Evolutionary conservation across 805 yeast species (phyloP).

Genomic region (Ogataea allantospora): DNA sequence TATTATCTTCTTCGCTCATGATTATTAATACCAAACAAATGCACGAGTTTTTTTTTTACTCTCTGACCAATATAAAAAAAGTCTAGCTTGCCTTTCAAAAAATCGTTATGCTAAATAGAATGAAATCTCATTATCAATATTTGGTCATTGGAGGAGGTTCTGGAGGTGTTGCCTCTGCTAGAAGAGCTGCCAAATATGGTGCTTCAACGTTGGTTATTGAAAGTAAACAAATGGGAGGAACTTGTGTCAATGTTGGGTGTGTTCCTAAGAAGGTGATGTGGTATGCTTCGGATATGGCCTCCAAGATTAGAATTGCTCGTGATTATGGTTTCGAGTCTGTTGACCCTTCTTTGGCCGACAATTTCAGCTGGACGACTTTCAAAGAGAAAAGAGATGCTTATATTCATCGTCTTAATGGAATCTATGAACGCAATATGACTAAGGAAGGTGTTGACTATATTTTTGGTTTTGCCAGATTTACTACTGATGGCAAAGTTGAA

Average conservation of each 20-base stretch:
- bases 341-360: conserved; percentile 49
- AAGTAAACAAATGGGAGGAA: conserved; percentile 85
- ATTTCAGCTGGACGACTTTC: conserved; percentile 79
- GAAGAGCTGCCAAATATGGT: conserved; percentile 94
- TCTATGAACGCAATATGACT: conserved; percentile 80
- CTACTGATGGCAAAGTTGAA: conserved; percentile 69
- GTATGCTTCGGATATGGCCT: conserved; percentile 92
- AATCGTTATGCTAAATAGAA: conserved; percentile 27
- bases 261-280: conserved; percentile 99
- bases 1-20: conserved; percentile 5
- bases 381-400: conserved; percentile 93
- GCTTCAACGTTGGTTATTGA: conserved; percentile 85
- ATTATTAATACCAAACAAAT: background rate
- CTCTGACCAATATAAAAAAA: background rate
- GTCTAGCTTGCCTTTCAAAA: background rate
- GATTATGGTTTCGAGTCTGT: conserved; percentile 77
- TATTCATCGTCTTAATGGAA: conserved; percentile 82
- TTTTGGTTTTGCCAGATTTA: conserved; percentile 83
- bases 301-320: conserved; percentile 66
- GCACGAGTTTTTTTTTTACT: background rate
- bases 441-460: conserved; percentile 88
- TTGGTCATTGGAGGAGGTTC: conserved; percentile 98
- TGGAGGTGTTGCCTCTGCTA: conserved; percentile 98
- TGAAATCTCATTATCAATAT: conserved; percentile 71
- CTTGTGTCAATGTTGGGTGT: conserved; percentile 99